phyloP scores from a whole-genome alignment of 495 filamentous ascomycete genomes.

The Parathielavia hyrcaniae region DNA sequence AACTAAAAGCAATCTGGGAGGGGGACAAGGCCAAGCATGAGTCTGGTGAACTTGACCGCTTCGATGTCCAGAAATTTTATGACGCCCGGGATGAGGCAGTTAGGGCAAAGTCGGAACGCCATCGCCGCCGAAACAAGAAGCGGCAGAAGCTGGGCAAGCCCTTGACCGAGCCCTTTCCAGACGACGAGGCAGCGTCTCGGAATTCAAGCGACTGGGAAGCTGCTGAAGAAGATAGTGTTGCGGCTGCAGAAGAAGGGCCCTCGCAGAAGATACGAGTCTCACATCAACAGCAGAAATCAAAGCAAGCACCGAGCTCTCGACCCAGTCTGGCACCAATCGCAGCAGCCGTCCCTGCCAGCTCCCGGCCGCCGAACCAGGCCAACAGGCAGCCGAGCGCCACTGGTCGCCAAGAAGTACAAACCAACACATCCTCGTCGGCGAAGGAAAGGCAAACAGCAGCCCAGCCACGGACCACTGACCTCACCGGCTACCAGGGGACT shows the following conservation, averaged over 20 bases:
- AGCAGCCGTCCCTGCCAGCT: not conserved
- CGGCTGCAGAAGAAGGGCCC: not conserved
- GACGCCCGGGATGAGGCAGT: slow-evolving; percentile 24
- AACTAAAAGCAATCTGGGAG: slow-evolving; percentile 49
- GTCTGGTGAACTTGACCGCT: slow-evolving; percentile 37
- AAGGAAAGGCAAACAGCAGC: slow-evolving; percentile 4
- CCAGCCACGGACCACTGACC: not conserved
- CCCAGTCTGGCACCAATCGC: not conserved
- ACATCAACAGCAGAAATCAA: slow-evolving; percentile 12
- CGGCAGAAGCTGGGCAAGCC: slow-evolving; percentile 34
- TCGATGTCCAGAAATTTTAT: slow-evolving; percentile 47
- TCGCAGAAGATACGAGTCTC: not conserved
- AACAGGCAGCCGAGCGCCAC: not conserved
- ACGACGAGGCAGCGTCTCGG: too few species aligned
- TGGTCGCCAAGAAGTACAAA: slow-evolving; percentile 1
- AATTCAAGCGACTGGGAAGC: slow-evolving; percentile 24
- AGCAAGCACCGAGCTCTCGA: not conserved
- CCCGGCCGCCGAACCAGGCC: not conserved
- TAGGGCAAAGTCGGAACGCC: slow-evolving; percentile 38
- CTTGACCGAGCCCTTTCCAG: slow-evolving; percentile 20
- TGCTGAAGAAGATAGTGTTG: slow-evolving; percentile 10
- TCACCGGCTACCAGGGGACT: slow-evolving; percentile 32
- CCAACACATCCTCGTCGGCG: too few species aligned
- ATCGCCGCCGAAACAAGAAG: slow-evolving; percentile 45
- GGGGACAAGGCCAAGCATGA: slow-evolving; percentile 43